These are phyloP conservation scores for Tricladium varicosporioides DNA, from an alignment of 2,329 filamentous ascomycete genomes.

Conservation along the genomic window DNA sequence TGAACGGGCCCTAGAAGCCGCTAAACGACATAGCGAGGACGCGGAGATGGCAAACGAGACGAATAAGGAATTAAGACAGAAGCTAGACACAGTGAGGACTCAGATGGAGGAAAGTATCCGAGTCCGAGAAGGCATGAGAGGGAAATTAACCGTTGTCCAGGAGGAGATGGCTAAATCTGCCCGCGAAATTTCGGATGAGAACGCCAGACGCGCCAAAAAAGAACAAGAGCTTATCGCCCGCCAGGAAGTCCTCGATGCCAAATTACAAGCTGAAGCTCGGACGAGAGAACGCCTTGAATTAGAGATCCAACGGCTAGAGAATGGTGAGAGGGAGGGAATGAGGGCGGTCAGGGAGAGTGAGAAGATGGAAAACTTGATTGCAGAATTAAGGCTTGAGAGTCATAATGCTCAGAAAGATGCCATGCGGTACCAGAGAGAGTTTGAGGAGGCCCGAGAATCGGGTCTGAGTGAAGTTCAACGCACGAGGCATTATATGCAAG, in stretches of 20 bases:
- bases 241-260: constrained; percentile 75
- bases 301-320: constrained; percentile 64
- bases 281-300: constrained; percentile 65
- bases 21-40: constrained; percentile 60
- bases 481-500: constrained; percentile 73
- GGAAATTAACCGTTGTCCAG: constrained; percentile 82
- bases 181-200: constrained; percentile 78
- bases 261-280: constrained; percentile 71
- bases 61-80: constrained; percentile 72
- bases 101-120: constrained; percentile 85
- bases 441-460: constrained; percentile 78
- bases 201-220: constrained; percentile 72
- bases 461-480: constrained; percentile 79
- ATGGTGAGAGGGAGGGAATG: constrained; percentile 63
- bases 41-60: constrained; percentile 54
- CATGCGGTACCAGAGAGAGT: constrained; percentile 69
- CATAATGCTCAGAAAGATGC: constrained; percentile 47
- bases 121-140: constrained; percentile 78
- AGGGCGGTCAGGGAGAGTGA: constrained; percentile 61
- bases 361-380: constrained; percentile 54
- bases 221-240: constrained; percentile 77
- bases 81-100: constrained; percentile 69
- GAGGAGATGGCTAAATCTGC: constrained; percentile 81
- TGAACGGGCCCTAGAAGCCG: constrained; percentile 61
- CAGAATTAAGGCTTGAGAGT: constrained; percentile 64